Base-by-base conservation (phyloP, 1,284 basidiomycete genomes). In the Meira miltonrushii region DNA sequence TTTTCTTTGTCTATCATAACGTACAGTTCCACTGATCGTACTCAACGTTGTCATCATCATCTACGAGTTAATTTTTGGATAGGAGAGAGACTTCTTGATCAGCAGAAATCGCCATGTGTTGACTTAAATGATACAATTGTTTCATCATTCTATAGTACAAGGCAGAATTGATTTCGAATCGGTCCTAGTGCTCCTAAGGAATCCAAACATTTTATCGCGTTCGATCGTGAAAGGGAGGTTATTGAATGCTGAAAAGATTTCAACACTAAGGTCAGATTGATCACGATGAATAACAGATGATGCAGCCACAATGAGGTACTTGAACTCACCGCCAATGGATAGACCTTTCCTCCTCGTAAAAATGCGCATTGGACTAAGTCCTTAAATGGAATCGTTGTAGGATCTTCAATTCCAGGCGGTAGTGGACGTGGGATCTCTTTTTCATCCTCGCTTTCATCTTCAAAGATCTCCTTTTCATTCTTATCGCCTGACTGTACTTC, bases 301-400 rank as follows among this genome's bases (percentile, higher is more conserved):
- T 33, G 28, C 3, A 8, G 28, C 28, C 3, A 33, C 28, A 33
- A 33, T 33, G 8, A n/a, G n/a, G n/a, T n/a, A n/a, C n/a, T 33
- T 33, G 8, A 4, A 33, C 28, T 33, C 28, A 33, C 28, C 28
- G 28, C 3, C 28, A 33, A 33, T 4, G 28, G 28, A 8, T 33
- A 33, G 8, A 33, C 28, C 8, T 33, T 33, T 33, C 28, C 28
- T 33, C 28, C 28, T 33, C 28, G 28, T 33, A 33, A 8, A 8
- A 33, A 33, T 33, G 28, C 28, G 28, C 28, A 33, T 33, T 8
- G 28, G 28, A 8, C 28, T 8, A 33, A 33, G 3, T 33, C 28
- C 8, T 33, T 9, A 3, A 25, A 79, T 88, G 90, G 17, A 77
- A 70, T 49, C 84, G 79, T 10, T 92, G 79, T 4, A 86, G 86